Percentiles rank a stretch among this genome's conserved stretches.
These are phyloP conservation scores for Pleurozium schreberi DNA, from an alignment of 225 moss, liverwort and hornwort genomes.

Conservation along the genomic window DNA sequence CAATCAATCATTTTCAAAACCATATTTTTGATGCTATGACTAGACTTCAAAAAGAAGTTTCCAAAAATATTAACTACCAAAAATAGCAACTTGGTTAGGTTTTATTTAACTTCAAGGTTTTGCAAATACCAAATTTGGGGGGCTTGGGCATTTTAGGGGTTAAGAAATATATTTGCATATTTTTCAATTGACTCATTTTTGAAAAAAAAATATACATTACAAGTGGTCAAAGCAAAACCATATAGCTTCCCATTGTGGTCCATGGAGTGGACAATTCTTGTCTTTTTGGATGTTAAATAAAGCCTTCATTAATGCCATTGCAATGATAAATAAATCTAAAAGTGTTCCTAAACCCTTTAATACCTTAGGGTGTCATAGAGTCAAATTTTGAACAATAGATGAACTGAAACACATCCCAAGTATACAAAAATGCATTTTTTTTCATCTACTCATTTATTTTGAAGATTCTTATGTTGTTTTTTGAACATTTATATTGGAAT, in stretches of 20 bases:
- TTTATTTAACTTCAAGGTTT: too few species aligned
- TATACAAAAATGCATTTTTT: neutral
- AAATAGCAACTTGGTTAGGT: too few species aligned
- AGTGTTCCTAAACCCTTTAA: too few species aligned
- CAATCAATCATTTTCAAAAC: too few species aligned
- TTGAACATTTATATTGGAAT: neutral
- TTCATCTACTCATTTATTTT: rapidly evolving
- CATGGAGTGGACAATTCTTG: rapidly evolving
- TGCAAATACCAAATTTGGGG: too few species aligned
- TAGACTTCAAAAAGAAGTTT: too few species aligned
- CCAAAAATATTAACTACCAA: too few species aligned
- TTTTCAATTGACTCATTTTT: rapidly evolving
- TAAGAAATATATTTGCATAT: too few species aligned
- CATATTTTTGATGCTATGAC: too few species aligned
- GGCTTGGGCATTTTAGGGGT: too few species aligned
- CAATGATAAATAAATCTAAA: neutral
- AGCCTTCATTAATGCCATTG: neutral
- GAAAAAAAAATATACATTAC: rapidly evolving
- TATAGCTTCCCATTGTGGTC: neutral
- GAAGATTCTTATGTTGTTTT: neutral
- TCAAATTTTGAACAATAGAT: neutral
- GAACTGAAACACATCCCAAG: neutral
- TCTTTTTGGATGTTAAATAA: too few species aligned
- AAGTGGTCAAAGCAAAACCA: neutral
- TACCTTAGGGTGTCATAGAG: rapidly evolving